Evolutionary conservation across 805 yeast genomes (phyloP), one percentile per base, ranked within the genome.

Genomic region (Nadsonia fulvescens): DNA sequence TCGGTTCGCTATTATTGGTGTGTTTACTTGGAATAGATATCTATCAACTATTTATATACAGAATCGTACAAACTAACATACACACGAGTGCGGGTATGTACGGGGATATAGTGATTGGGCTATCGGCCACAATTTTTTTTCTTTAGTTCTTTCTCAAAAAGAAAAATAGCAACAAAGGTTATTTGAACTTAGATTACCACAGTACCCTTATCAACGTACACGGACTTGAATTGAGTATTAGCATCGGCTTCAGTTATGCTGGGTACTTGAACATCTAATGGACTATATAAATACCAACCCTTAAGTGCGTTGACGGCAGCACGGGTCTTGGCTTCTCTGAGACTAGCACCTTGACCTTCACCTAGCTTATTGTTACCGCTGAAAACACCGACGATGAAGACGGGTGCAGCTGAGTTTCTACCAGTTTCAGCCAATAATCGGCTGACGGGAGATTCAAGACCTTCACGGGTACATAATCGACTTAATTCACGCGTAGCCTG

Each of bases 341-440:
- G 57, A 15, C 92, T 76, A 5, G 91, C 60, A 18, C 96, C 99
- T 44, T 76, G 81, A 21, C 94, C 94, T 51, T 89, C 95, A 27
- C 95, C 94, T 29, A 89, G 58, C 51, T 79, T 71, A 36, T 69
- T 68, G 8, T 61, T 59, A 18, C 94, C 96, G 31, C 76, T 61
- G 49, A 82, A 89, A 2, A 79, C 89, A 26, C 94, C 96, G 17
- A 86, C 92, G 8, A 86, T 75, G 39, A 67, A 89, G 19, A 82
- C 73, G 13, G 98, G 92, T 24, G 76, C 69, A 32, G 66, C 63
- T 3, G 93, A 69, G 41, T 61, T 57, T 51, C 98, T 67, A 49
- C 99, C 99, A 15, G 93, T 76, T 53, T 89, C 99, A 17, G 93
- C 83, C 30, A 89, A 56, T 32, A 89, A 61, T 45, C 91, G 70